phyloP scores from a whole-genome alignment of 73 alveolate species.

The Stentor roeselii region DNA sequence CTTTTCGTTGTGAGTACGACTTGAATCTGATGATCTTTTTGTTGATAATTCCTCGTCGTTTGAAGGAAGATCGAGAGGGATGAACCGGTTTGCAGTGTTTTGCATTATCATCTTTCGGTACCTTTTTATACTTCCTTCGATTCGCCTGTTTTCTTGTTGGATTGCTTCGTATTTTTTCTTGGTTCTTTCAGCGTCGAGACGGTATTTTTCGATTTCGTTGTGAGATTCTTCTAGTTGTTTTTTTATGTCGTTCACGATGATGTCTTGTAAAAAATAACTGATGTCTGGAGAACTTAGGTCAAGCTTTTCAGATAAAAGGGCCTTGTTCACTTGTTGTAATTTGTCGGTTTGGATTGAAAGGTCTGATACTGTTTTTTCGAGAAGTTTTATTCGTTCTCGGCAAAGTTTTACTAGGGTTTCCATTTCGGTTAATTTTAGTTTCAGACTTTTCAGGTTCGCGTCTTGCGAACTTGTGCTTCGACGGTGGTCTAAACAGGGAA shows the following conservation, averaged over 20 bases:
- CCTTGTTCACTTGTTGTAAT: not conserved
- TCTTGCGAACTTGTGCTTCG: not conserved
- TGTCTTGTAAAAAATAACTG: not conserved
- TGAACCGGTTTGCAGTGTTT: not conserved
- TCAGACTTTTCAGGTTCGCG: not conserved
- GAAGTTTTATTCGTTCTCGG: constrained; percentile 1
- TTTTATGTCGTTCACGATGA: not conserved
- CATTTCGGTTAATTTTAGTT: not conserved
- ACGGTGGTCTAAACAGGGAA: not conserved
- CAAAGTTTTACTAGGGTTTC: not conserved
- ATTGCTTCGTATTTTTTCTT: not conserved
- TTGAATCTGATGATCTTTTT: not conserved
- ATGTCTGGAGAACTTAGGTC: not conserved
- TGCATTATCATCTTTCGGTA: constrained; percentile 9
- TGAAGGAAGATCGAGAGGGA: not conserved
- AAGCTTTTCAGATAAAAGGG: not conserved
- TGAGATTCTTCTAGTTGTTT: constrained; percentile 3
- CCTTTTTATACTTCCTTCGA: constrained; percentile 27
- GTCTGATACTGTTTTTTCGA: not conserved
- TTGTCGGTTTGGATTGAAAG: not conserved
- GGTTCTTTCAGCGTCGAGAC: constrained; percentile 9
- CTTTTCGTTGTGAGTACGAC: not conserved
- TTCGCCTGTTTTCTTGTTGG: not conserved
- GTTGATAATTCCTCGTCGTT: not conserved
- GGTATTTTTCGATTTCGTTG: constrained; percentile 12